These are phyloP conservation scores for Isabelozyma heimii DNA, from an alignment of 805 yeast genomes.

Conservation along the genomic window DNA sequence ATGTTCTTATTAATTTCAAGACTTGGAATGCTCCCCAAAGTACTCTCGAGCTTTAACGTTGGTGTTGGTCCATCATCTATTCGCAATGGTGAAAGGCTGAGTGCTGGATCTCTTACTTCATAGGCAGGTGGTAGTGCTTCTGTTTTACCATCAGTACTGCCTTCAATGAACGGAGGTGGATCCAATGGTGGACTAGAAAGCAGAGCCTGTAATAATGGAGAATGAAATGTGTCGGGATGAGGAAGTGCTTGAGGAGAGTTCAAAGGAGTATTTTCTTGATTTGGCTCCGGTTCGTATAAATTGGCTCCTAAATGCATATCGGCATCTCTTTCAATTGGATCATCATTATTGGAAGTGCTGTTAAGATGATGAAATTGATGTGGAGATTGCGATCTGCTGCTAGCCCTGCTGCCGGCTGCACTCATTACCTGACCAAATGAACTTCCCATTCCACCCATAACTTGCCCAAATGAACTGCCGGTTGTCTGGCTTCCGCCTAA, in stretches of 20 bases:
- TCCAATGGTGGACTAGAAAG: conserved; percentile 47
- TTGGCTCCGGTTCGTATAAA: conserved; percentile 52
- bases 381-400: background rate
- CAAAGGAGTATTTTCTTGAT: conserved; percentile 37
- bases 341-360: conserved; percentile 21
- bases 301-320: conserved; percentile 43
- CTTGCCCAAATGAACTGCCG: conserved; percentile 5
- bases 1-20: background rate
- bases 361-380: conserved; percentile 25
- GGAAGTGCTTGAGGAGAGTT: conserved; percentile 69
- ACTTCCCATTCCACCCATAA: conserved; percentile 1
- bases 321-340: conserved; percentile 34
- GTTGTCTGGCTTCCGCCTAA: conserved; percentile 3
- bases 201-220: conserved; percentile 30
- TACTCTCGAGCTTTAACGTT: background rate
- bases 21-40: background rate
- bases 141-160: conserved; percentile 12
- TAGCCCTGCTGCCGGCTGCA: conserved; percentile 1
- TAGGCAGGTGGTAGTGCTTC: conserved; percentile 30
- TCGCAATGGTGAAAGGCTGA: conserved; percentile 18
- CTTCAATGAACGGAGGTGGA: conserved; percentile 60
- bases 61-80: conserved; percentile 13
- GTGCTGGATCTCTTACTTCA: conserved; percentile 15
- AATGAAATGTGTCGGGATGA: conserved; percentile 33
- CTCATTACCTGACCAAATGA: conserved; percentile 18